Base-by-base conservation (phyloP, 177 flowering plant genomes). In the Telopea speciosissima region DNA sequence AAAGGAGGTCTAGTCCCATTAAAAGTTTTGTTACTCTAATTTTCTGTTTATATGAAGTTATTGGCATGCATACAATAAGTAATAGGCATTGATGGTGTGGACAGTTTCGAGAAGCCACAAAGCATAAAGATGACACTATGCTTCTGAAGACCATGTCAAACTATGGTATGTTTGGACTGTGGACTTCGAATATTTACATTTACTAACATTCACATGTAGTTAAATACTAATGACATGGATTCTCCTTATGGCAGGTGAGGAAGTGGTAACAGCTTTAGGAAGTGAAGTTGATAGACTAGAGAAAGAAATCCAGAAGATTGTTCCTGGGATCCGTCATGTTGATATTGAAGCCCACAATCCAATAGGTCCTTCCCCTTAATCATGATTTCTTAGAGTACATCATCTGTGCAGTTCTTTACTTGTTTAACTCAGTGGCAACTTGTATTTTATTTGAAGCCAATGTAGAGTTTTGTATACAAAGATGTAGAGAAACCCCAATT, bases 271-370 rank as follows among this genome's bases (percentile, higher is more conserved):
- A 26, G 98, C 99, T 68, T 80, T 96, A 44, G 99, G 99, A 72
- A 93, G 95, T 71, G 99, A 96, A 85, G 98, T 96, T 42, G 99
- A 96, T 80, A 85, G 99, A 75, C 86, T 96, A 12, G 98, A 96
- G 73, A 84, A 83, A 72, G 99, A 90, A 78, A 92, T 92, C 64
- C 94, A 90, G 69, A 83, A 85, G 40, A 82, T 96, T 69, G 91
- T 91, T 68, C 99, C 99, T 14, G 98, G 99, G 24, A 89, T 96
- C 69, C 93, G 88, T 62, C 98, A 93, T 74, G 94, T 91, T 11
- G 99, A 93, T 76, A 93, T 93, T 36, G 98, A 93, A 71, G 98
- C 93, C 36, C 98, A 91, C 79, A 76, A 76, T 72, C 75, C 75
- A 8, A 42, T 56, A 72, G 73, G 69, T n/a, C 67, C 74, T 8